These are phyloP conservation scores for Clonostachys byssicola DNA, from an alignment of 2,329 filamentous ascomycete species.

Conservation along the genomic window DNA sequence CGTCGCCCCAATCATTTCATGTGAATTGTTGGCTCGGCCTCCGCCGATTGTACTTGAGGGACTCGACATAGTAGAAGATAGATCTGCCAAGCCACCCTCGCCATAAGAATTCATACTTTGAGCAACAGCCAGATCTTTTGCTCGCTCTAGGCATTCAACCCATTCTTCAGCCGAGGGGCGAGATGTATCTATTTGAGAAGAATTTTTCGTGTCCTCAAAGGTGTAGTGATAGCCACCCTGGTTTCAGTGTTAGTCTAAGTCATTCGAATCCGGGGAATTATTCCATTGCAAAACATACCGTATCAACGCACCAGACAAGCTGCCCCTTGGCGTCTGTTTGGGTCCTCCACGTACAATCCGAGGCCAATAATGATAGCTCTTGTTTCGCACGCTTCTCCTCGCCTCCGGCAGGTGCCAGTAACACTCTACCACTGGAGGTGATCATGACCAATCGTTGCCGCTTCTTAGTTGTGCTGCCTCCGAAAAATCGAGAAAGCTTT, in stretches of 20 bases:
- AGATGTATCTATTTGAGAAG: constrained; percentile 50
- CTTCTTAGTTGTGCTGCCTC: constrained; percentile 87
- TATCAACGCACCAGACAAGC: constrained; percentile 86
- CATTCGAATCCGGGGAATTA: background rate
- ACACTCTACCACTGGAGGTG: constrained; percentile 83
- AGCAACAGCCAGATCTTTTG: constrained; percentile 77
- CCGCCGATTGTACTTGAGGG: constrained; percentile 70
- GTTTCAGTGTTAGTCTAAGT: constrained; percentile 13
- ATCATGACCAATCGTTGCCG: constrained; percentile 91
- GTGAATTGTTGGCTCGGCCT: constrained; percentile 40
- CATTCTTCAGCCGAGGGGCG: constrained; percentile 80
- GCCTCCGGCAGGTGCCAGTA: constrained; percentile 85
- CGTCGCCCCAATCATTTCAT: constrained; percentile 36
- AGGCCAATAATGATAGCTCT: constrained; percentile 77
- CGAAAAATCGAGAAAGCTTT: constrained; percentile 92
- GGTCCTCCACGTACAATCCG: constrained; percentile 74
- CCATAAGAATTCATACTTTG: constrained; percentile 65
- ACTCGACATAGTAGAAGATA: constrained; percentile 71
- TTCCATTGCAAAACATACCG: constrained; percentile 59
- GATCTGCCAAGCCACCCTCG: constrained; percentile 64
- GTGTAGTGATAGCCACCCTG: constrained; percentile 89
- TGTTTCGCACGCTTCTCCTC: constrained; percentile 95
- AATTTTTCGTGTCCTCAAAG: constrained; percentile 88
- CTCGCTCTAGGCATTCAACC: constrained; percentile 83
- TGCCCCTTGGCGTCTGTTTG: constrained; percentile 84